Evolutionary conservation across 139 green algal species (phyloP), one percentile per base, ranked within the genome.

Genomic region (Picochlorum sp.): DNA sequence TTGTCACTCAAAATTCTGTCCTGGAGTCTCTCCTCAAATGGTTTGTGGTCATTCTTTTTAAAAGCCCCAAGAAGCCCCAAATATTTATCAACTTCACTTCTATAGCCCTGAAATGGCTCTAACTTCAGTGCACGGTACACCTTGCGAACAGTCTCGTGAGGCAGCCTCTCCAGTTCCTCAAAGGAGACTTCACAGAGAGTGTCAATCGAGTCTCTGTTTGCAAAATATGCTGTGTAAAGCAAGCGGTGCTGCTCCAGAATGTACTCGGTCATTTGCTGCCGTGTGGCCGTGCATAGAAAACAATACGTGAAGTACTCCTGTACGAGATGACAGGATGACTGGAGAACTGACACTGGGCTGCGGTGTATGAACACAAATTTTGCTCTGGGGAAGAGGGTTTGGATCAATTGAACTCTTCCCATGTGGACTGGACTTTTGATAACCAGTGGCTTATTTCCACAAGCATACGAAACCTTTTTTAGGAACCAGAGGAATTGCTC

Each of bases 341-440:
- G 38, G 20, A 59, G 6, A 11, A 65, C 58, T 58, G 79, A 55
- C 34, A 82, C 54, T 20, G 81, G 81, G 63, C 87, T 31, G 0
- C 84, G 70, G 59, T 88, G 81, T n/a, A 86, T 69, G 57, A 78
- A 86, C 1, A 90, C 56, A 60, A 87, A 90, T 6, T 70, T 62
- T 1, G 83, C 81, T 0, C 62, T 21, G 0, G 83, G 83, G 66
- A 88, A 90, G 28, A 88, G 71, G 8, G 63, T 24, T 14, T 70
- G 62, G 34, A 83, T 62, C 24, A 80, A 38, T 45, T 50, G 3
- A 31, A 86, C 41, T 6, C 81, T 68, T 14, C 71, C 81, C 1
- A 77, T 85, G 72, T 90, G 83, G 49, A 86, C 79, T 5, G 83
- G 83, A 10, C 63, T 77, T 52, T 90, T 90, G 45, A 90, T 75